phyloP scores from a whole-genome alignment of 192 early-diverging fungal genomes.

The Backusella circina region DNA sequence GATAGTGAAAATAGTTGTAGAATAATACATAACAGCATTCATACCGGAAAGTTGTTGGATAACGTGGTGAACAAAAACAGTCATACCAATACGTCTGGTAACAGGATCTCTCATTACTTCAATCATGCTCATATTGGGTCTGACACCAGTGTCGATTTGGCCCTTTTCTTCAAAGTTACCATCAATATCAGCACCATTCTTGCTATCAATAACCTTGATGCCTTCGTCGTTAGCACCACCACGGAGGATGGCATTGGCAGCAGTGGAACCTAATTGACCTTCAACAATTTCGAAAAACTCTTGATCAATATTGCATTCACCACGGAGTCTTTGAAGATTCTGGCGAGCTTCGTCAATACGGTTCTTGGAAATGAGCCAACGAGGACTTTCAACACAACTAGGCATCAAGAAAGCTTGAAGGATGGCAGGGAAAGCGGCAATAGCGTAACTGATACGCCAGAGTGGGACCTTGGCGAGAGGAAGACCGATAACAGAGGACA shows the following conservation, averaged over 20 bases:
- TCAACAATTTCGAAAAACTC: constrained; percentile 65
- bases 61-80: constrained; percentile 64
- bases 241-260: not conserved
- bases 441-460: constrained; percentile 68
- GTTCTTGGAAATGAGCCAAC: constrained; percentile 64
- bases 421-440: constrained; percentile 58
- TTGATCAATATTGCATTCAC: constrained; percentile 45
- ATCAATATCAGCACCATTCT: not conserved
- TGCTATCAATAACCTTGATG: not conserved
- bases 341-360: constrained; percentile 54
- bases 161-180: constrained; percentile 2
- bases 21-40: constrained; percentile 83
- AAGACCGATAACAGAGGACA: constrained; percentile 62
- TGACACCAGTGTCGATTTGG: constrained; percentile 13
- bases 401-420: constrained; percentile 58
- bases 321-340: constrained; percentile 52
- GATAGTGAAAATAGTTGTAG: constrained; percentile 71
- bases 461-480: constrained; percentile 53
- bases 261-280: constrained; percentile 21
- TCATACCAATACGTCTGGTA: constrained; percentile 55
- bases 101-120: constrained; percentile 55
- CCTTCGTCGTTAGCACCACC: not conserved
- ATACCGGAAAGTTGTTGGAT: constrained; percentile 82
- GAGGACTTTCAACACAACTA: constrained; percentile 74
- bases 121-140: constrained; percentile 39